phyloP scores from a whole-genome alignment of 805 yeast species.

The Candida dajiaensis region DNA sequence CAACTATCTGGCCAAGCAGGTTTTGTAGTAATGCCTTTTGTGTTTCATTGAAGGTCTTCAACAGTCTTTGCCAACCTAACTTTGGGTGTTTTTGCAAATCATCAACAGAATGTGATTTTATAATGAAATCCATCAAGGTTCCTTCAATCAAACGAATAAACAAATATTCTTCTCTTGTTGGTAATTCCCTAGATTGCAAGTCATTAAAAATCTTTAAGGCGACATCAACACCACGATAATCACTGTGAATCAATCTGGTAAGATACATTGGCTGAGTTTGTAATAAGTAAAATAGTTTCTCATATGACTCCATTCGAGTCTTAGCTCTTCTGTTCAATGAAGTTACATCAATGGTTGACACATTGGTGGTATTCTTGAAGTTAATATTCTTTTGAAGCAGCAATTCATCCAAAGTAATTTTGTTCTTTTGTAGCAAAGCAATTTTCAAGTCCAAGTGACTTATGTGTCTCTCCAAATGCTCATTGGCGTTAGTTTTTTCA shows the following conservation, averaged over 20 bases:
- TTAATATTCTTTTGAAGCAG: conserved; percentile 33
- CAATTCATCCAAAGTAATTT: conserved; percentile 71
- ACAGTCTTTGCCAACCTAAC: conserved; percentile 39
- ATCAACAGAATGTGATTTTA: conserved; percentile 26
- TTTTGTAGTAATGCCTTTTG: conserved; percentile 27
- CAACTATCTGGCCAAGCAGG: conserved; percentile 34
- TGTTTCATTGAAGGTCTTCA: conserved; percentile 33
- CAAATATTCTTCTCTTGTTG: conserved; percentile 23
- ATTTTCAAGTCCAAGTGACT: conserved; percentile 75
- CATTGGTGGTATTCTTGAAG: conserved; percentile 3
- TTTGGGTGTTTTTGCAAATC: conserved; percentile 15
- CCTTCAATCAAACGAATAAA: conserved; percentile 20
- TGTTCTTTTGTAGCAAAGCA: conserved; percentile 71
- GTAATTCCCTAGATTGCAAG: conserved; percentile 21
- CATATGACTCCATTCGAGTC: conserved; percentile 60
- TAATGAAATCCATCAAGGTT: conserved; percentile 30
- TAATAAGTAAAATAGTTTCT: conserved; percentile 69
- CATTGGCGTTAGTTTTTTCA: conserved; percentile 64
- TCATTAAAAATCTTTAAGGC: conserved; percentile 22
- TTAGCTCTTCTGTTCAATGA: conserved; percentile 30
- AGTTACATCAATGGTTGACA: conserved; percentile 19
- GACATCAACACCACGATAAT: conserved; percentile 24
- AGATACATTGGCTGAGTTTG: conserved; percentile 81
- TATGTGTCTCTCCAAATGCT: conserved; percentile 64
- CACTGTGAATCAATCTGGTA: conserved; percentile 42